Conservation (phyloP, 2,329 filamentous ascomycete genomes). For the Diaporthe nobilis region DNA sequence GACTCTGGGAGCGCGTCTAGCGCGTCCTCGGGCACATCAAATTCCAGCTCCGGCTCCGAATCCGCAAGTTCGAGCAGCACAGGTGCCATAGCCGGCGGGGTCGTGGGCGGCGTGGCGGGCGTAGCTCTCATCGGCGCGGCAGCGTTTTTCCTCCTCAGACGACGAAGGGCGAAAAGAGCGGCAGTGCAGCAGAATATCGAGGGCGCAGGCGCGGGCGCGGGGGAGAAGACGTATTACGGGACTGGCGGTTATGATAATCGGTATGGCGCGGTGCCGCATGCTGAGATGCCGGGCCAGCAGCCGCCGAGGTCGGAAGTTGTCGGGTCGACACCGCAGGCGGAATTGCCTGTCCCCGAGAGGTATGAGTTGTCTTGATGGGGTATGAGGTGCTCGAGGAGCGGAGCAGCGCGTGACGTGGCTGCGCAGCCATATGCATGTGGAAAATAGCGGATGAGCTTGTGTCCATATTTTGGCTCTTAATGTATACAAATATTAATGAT, state of each 20-base stretch:
- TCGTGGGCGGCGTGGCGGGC: not conserved
- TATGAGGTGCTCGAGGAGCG: not conserved
- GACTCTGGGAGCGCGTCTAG: not conserved
- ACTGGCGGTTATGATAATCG: not conserved
- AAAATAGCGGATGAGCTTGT: not conserved
- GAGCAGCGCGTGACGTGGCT: not conserved
- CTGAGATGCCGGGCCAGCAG: not conserved
- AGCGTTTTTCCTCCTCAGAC: not conserved
- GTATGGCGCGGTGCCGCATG: not conserved
- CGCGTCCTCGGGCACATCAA: not conserved
- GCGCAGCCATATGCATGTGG: not conserved
- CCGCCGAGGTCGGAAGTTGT: not conserved
- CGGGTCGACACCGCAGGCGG: conserved; percentile 1
- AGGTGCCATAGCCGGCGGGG: conserved; percentile 1
- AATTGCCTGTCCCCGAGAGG: not conserved
- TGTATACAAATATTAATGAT: not conserved
- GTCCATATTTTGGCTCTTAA: not conserved
- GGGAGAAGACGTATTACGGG: not conserved
- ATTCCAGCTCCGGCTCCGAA: not conserved
- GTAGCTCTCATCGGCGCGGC: not conserved
- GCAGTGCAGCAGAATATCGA: not conserved
- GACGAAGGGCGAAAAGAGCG: not conserved
- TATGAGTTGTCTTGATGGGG: conserved; percentile 12
- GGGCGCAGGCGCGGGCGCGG: not conserved
- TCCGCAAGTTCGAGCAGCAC: not conserved